Evolutionary conservation across 495 filamentous ascomycete species (phyloP).

Genomic region (Collariella sp.): DNA sequence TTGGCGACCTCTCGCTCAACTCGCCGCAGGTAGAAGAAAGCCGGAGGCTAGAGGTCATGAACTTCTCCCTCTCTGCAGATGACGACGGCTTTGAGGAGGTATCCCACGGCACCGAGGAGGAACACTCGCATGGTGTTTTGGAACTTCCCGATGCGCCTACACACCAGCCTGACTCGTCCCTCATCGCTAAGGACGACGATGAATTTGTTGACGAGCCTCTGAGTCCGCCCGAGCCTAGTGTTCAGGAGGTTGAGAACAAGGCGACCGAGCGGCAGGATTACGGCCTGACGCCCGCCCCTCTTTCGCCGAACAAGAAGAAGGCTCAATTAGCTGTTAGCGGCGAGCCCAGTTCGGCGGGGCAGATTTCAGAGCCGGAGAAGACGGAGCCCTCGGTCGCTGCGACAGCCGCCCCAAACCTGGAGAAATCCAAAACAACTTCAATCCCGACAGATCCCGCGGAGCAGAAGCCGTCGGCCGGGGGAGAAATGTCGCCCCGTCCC

Average conservation of each 20-base stretch:
- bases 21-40: constrained; percentile 42
- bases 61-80: constrained; percentile 58
- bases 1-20: constrained; percentile 39
- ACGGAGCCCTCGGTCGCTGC: neutral
- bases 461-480: neutral
- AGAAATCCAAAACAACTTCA: neutral
- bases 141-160: constrained; percentile 39
- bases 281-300: constrained; percentile 40
- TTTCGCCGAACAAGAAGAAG: constrained; percentile 41
- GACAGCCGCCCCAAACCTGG: neutral
- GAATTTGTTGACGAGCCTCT: constrained; percentile 66
- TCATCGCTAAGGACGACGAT: constrained; percentile 50
- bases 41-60: constrained; percentile 60
- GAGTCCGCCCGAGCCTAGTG: constrained; percentile 46
- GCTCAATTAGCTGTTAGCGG: neutral
- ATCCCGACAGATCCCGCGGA: neutral
- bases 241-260: constrained; percentile 30
- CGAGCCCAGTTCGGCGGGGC: neutral
- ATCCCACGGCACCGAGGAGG: constrained; percentile 58
- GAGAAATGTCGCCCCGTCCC: constrained; percentile 43
- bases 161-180: constrained; percentile 28
- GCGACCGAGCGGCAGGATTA: constrained; percentile 30
- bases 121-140: constrained; percentile 43
- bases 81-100: constrained; percentile 97
- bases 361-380: neutral